A percentile compares a stretch with the other conserved stretches of the same genome.
Conservation (phyloP, 2,329 filamentous ascomycete species). For the Claviceps monticola region DNA sequence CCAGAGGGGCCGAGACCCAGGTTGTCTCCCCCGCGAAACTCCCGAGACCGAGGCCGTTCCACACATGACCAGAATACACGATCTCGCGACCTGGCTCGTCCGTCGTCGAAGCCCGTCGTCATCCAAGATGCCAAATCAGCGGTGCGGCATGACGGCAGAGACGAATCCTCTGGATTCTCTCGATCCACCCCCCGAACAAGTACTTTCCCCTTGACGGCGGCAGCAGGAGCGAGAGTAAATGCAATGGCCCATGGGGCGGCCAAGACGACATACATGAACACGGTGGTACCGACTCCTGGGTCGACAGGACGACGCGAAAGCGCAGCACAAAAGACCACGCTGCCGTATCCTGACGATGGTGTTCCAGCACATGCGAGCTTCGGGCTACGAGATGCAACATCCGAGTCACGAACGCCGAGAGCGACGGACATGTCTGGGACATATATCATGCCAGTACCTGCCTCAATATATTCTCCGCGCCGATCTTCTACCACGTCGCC, state of each 20-base stretch:
- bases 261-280: not conserved
- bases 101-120: constrained; percentile 21
- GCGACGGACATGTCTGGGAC: constrained; percentile 4
- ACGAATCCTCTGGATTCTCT: constrained; percentile 9
- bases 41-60: constrained; percentile 21
- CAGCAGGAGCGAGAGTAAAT: constrained; percentile 7
- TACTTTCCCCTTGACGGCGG: constrained; percentile 20
- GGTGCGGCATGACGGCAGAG: constrained; percentile 11
- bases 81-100: constrained; percentile 14
- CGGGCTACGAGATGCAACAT: constrained; percentile 9
- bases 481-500: not conserved
- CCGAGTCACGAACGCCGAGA: constrained; percentile 1
- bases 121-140: constrained; percentile 19
- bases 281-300: constrained; percentile 9
- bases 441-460: constrained; percentile 13
- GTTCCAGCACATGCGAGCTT: constrained; percentile 10
- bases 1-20: constrained; percentile 11
- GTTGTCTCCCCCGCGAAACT: constrained; percentile 8
- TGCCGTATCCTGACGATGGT: constrained; percentile 27
- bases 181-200: constrained; percentile 22
- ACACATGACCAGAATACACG: constrained; percentile 24
- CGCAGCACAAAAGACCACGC: constrained; percentile 12
- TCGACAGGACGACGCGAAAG: constrained; percentile 8
- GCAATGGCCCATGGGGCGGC: not conserved
- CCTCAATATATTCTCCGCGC: not conserved